Base-by-base conservation (phyloP, 1,139 yeast genomes). In the Candida neerlandica region DNA sequence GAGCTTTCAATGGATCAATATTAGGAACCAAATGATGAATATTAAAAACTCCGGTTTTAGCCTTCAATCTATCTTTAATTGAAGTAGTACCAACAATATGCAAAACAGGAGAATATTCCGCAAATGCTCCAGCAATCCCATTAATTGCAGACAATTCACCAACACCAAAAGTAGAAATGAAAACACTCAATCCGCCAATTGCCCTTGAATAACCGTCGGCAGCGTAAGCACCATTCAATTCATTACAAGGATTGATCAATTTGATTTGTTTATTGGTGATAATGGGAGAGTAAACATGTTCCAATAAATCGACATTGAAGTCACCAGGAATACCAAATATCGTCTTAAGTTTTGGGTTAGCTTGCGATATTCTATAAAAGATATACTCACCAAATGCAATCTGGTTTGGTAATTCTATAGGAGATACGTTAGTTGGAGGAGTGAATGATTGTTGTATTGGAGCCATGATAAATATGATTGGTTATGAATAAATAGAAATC, bases 101-200 rank as follows among this genome's bases (percentile, higher is more conserved):
- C 51, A 90, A 74, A 27, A 89, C 76, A 10, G 96, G 96, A 33
- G 82, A 83, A 62, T 79, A 84, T 66, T 89, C 96, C 43, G 94
- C 86, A 68, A 79, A 86, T 6, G 96, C 83, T 54, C 96, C 96
- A 44, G 92, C 82, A 53, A 88, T 77, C 46, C 96, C 97, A 69
- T 89, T 90, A 56, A 89, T 67, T 12, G 96, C 96, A 49, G 89
- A 83, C 52, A 89, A 78, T 69, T 89, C 96, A 51, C 96, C 96
- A 45, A 90, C 96, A 49, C 96, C 96, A 67, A 77, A 87, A 15
- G 89, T 84, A 38, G 89, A 81, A 53, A 85, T 71, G 45, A 85
- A 59, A 1, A 73, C 81, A 15, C 77, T 64, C 56, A 79, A 58
- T 43, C 76, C 70, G 32, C 64, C 67, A 33, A 78, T 68, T 42